These are phyloP conservation scores for Arctostaphylos glauca DNA, from an alignment of 148 eudicot genomes.

Conservation along the genomic window DNA sequence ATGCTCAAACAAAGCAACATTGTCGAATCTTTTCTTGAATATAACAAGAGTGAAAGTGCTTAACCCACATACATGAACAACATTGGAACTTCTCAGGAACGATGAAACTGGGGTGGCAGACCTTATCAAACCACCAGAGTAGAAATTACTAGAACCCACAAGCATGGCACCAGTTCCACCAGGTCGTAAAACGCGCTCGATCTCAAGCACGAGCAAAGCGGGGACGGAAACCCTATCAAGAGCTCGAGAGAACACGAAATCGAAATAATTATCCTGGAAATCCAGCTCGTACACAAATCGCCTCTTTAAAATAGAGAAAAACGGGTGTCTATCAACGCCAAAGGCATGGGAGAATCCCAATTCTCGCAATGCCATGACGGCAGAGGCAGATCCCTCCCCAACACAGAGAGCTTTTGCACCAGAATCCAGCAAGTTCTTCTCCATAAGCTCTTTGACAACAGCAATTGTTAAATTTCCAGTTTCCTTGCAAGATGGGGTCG, in stretches of 20 bases:
- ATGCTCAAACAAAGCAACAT: slow-evolving; percentile 36
- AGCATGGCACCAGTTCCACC: slow-evolving; percentile 76
- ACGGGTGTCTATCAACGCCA: slow-evolving; percentile 54
- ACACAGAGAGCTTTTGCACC: slow-evolving; percentile 61
- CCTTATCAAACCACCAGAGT: slow-evolving; percentile 54
- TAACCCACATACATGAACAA: slow-evolving; percentile 51
- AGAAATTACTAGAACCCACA: slow-evolving; percentile 36
- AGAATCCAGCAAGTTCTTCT: slow-evolving; percentile 48
- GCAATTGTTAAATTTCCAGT: slow-evolving; percentile 45
- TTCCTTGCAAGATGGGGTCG: slow-evolving; percentile 27
- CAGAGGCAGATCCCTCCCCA: slow-evolving; percentile 58
- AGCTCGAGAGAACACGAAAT: slow-evolving; percentile 64
- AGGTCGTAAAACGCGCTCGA: slow-evolving; percentile 76
- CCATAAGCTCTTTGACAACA: slow-evolving; percentile 62
- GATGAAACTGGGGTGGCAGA: slow-evolving; percentile 58
- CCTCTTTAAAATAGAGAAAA: slow-evolving; percentile 53
- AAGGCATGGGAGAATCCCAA: slow-evolving; percentile 54
- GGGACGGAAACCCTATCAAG: slow-evolving; percentile 73
- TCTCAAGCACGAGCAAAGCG: slow-evolving; percentile 66
- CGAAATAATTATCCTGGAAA: slow-evolving; percentile 47
- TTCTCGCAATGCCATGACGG: slow-evolving; percentile 40
- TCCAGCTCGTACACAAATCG: slow-evolving; percentile 60
- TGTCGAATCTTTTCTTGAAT: slow-evolving; percentile 49
- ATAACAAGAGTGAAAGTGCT: slow-evolving; percentile 49
- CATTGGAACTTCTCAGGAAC: slow-evolving; percentile 52